Evolutionary conservation across 306 rosid genomes (phyloP).

Genomic region (Castanopsis chinensis): DNA sequence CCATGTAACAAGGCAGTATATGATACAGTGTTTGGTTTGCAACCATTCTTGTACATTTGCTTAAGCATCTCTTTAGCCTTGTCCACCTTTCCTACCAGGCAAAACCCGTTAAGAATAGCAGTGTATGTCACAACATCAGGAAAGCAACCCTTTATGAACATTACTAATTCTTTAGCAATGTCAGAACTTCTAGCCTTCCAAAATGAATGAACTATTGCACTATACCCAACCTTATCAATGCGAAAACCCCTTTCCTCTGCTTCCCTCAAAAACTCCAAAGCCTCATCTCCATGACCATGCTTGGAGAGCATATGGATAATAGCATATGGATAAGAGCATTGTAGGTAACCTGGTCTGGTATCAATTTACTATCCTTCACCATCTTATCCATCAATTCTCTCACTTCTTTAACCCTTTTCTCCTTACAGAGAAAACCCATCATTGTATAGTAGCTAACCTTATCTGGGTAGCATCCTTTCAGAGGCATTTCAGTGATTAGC

Average conservation of each 20-base stretch:
- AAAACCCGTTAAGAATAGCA: constrained; percentile 68
- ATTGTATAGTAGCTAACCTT: constrained; percentile 84
- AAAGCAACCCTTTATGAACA: constrained; percentile 64
- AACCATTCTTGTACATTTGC: constrained; percentile 81
- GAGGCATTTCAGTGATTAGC: constrained; percentile 65
- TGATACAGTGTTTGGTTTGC: constrained; percentile 79
- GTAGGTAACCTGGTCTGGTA: constrained; percentile 81
- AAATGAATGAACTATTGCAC: constrained; percentile 79
- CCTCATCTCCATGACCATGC: constrained; percentile 73
- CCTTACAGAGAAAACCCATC: constrained; percentile 72
- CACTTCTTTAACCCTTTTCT: constrained; percentile 57
- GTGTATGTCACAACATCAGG: constrained; percentile 92
- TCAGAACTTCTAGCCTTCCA: constrained; percentile 60
- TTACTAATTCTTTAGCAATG: constrained; percentile 70
- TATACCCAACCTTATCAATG: constrained; percentile 78
- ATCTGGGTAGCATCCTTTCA: constrained; percentile 65
- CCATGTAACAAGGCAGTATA: constrained; percentile 77
- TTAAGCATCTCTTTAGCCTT: constrained; percentile 83
- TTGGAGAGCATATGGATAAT: constrained; percentile 61
- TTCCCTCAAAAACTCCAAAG: constrained; percentile 67
- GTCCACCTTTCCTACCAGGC: constrained; percentile 69
- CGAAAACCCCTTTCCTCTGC: constrained; percentile 64
- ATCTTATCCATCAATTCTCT: constrained; percentile 56
- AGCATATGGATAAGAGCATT: constrained; percentile 72
- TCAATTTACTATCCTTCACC: constrained; percentile 45